Evolutionary conservation across 2,329 filamentous ascomycete genomes (phyloP), one percentile per base, ranked within the genome.

Genomic region (Aspergillus phoenicis): DNA sequence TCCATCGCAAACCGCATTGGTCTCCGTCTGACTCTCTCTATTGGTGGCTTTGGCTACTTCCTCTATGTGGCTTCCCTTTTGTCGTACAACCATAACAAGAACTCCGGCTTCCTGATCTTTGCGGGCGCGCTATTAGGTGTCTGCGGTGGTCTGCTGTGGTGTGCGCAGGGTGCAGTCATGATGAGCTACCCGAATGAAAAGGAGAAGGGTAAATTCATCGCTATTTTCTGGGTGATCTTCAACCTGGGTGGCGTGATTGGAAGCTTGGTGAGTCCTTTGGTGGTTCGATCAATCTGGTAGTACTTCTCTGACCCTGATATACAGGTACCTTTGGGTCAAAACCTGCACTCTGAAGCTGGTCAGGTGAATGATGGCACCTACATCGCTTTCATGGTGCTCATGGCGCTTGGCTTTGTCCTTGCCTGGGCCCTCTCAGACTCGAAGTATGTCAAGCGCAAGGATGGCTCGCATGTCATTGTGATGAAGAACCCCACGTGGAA

Each of bases 221-320:
- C 90, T 62, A 88, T 87, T 81, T 97, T 97, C 80, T 97, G 93
- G 93, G 88, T 93, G 75, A 96, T 97, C 71, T 97, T 97, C 84
- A 97, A 97, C 78, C 77, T 93, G 61, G 93, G 93, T 68, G 93
- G 88, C 70, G 93, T 97, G 63, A 91, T 97, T 75, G 93, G 93
- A 64, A 87, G 89, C 71, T 73, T 88, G 80, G 85, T 87, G 77
- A 74, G 83, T 74, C 59, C 53, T 24, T n/a, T 45, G 17, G 24
- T 30, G 8, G 15, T 11, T 11, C 6, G 11, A 17, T n/a, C 24
- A 20, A 30, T 17, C 10, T 17, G 11, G 33, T 51, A 28, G 45
- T 11, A 8, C 33, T 8, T 28, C 30, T 11, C 17, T 57, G 22
- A n/a, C 22, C 36, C 17, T 43, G 30, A 17, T 20, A 6, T 22